phyloP scores from a whole-genome alignment of 2,329 filamentous ascomycete genomes.

The Biscogniauxia sp. region DNA sequence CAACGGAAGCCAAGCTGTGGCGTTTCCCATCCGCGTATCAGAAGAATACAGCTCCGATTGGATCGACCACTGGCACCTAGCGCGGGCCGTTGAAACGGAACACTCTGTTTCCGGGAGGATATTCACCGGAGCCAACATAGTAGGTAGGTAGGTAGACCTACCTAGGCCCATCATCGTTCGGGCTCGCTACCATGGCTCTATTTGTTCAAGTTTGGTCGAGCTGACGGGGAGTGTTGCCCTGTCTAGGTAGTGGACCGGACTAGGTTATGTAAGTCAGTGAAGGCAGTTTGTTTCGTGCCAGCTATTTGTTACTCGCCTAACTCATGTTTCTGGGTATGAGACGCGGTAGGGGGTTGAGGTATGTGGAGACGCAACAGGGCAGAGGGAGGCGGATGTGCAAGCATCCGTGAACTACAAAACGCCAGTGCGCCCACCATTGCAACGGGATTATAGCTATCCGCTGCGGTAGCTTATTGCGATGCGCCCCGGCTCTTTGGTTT shows the following conservation, averaged over 20 bases:
- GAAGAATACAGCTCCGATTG: neutral
- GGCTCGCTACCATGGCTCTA: neutral
- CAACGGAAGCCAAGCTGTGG: neutral
- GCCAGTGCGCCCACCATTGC: neutral
- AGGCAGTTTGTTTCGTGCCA: neutral
- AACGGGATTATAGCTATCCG: neutral
- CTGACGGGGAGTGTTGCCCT: neutral
- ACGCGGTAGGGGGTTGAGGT: neutral
- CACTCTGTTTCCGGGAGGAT: neutral
- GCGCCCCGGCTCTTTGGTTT: neutral
- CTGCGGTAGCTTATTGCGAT: neutral
- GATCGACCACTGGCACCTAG: neutral
- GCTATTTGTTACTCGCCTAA: neutral
- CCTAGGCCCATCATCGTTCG: neutral
- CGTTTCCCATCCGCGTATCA: neutral
- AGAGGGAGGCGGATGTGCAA: neutral
- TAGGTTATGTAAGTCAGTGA: neutral
- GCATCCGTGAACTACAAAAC: neutral
- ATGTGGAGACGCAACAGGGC: neutral
- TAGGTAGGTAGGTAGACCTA: too few relatives aligned
- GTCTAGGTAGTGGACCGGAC: neutral
- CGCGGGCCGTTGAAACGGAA: neutral
- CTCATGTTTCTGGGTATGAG: neutral
- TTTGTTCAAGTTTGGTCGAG: neutral
- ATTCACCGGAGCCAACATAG: neutral